A percentile compares a stretch with the other conserved stretches of the same genome.
phyloP scores from a whole-genome alignment of 495 filamentous ascomycete species.

The Bombardia bombarda region DNA sequence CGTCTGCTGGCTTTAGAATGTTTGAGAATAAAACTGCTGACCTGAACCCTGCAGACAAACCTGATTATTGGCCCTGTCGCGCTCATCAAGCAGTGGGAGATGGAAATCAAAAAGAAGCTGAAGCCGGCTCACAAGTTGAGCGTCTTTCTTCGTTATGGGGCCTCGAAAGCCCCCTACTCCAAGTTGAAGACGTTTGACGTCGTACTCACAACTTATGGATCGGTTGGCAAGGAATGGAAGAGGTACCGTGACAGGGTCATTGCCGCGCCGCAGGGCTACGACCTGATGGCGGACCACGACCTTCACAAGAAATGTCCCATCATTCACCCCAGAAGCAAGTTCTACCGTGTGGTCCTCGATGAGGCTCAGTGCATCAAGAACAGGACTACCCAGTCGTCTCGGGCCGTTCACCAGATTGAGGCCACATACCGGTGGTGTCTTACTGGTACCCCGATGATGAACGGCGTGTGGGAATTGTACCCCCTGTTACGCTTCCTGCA shows the following conservation, averaged over 20 bases:
- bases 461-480: slow-evolving; percentile 73
- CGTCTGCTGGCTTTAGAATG: neutral
- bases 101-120: slow-evolving; percentile 71
- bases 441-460: slow-evolving; percentile 95
- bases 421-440: slow-evolving; percentile 72
- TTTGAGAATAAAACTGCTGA: slow-evolving; percentile 8
- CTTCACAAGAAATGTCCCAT: slow-evolving; percentile 44
- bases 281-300: slow-evolving; percentile 12
- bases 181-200: slow-evolving; percentile 67
- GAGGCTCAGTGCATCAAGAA: slow-evolving; percentile 97
- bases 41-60: slow-evolving; percentile 49
- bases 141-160: slow-evolving; percentile 59
- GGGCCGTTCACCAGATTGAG: slow-evolving; percentile 53
- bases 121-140: slow-evolving; percentile 49
- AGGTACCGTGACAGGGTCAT: slow-evolving; percentile 21
- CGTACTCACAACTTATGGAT: slow-evolving; percentile 86
- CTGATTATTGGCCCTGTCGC: slow-evolving; percentile 84
- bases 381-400: slow-evolving; percentile 55
- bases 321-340: slow-evolving; percentile 56
- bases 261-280: slow-evolving; percentile 6
- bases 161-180: slow-evolving; percentile 46
- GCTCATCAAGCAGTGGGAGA: slow-evolving; percentile 82
- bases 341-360: slow-evolving; percentile 82
- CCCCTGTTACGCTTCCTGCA: slow-evolving; percentile 74
- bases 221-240: slow-evolving; percentile 62